phyloP scores from a whole-genome alignment of 768 basidiomycete genomes.

The Boletus sensibilis region DNA sequence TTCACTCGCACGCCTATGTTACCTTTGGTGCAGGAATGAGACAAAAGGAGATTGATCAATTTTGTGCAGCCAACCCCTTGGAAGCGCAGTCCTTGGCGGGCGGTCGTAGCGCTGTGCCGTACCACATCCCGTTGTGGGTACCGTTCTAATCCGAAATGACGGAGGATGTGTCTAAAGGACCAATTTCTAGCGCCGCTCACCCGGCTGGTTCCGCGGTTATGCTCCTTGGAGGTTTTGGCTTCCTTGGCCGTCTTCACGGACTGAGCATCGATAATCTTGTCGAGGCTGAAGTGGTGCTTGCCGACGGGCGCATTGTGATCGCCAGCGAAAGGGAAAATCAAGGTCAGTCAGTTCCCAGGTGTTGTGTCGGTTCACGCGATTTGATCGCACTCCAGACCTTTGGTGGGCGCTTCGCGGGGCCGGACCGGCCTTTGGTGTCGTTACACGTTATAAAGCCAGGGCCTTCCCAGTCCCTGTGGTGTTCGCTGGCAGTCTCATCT shows the following conservation, averaged over 20 bases:
- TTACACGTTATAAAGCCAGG: conserved; percentile 84
- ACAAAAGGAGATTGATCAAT: conserved; percentile 82
- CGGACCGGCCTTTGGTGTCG: conserved; percentile 80
- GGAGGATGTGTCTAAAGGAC: conserved; percentile 1
- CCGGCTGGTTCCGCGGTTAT: conserved; percentile 78
- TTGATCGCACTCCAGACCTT: conserved; percentile 50
- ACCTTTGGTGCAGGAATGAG: conserved; percentile 85
- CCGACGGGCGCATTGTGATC: conserved; percentile 83
- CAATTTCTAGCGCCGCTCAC: conserved; percentile 62
- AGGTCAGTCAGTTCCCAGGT: conserved; percentile 49
- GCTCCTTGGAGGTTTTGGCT: conserved; percentile 87
- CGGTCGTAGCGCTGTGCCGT: conserved; percentile 58
- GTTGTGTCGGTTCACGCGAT: neutral
- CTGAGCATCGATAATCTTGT: conserved; percentile 88
- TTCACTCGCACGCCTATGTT: conserved; percentile 72
- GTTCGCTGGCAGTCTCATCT: conserved; percentile 90
- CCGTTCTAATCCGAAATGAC: conserved; percentile 5
- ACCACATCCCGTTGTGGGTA: conserved; percentile 76
- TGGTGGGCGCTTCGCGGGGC: conserved; percentile 89
- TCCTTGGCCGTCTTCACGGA: conserved; percentile 79
- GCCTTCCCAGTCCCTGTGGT: conserved; percentile 89
- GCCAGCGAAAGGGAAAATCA: conserved; percentile 71
- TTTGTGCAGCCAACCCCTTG: conserved; percentile 65
- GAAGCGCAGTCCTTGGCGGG: conserved; percentile 55
- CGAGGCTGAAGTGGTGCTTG: conserved; percentile 89